Percentiles rank a stretch among this genome's conserved stretches.
These are phyloP conservation scores for Neonectria punicea DNA, from an alignment of 2,329 filamentous ascomycete species.

Conservation along the genomic window DNA sequence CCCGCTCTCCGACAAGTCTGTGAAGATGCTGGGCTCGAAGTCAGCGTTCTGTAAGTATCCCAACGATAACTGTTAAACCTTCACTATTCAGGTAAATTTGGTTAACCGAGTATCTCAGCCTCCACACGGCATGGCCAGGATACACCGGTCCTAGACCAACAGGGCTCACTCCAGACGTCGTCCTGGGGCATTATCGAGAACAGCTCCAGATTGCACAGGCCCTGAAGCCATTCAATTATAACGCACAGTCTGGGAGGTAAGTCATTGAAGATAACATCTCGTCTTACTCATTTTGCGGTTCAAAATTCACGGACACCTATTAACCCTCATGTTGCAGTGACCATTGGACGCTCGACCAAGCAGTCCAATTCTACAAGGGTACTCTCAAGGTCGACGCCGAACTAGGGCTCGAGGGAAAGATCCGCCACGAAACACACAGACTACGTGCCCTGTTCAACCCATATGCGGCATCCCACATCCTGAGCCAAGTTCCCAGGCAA, in stretches of 20 bases:
- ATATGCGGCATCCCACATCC: constrained; percentile 41
- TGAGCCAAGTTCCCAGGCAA: constrained; percentile 46
- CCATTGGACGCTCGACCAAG: constrained; percentile 45
- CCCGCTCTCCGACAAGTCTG: constrained; percentile 3
- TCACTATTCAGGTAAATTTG: background rate
- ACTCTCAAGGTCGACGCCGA: constrained; percentile 46
- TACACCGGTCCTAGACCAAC: constrained; percentile 11
- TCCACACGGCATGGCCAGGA: constrained; percentile 17
- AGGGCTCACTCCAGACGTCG: constrained; percentile 8
- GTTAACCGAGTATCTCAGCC: background rate
- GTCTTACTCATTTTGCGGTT: background rate
- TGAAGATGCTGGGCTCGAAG: constrained; percentile 17
- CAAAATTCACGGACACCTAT: background rate
- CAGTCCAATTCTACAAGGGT: constrained; percentile 46
- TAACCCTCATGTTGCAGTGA: constrained; percentile 37
- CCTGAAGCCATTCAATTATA: constrained; percentile 19
- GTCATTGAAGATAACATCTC: background rate
- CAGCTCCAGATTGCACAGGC: constrained; percentile 16
- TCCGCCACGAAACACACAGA: constrained; percentile 44
- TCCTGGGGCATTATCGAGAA: constrained; percentile 14
- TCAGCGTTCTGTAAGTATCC: constrained; percentile 12
- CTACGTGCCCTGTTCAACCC: constrained; percentile 35
- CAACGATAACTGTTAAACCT: no score
- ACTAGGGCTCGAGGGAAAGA: constrained; percentile 42
- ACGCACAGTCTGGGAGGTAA: constrained; percentile 19